These are phyloP conservation scores for Physaria fendleri DNA, from an alignment of 345 rosid species.

Conservation along the genomic window DNA sequence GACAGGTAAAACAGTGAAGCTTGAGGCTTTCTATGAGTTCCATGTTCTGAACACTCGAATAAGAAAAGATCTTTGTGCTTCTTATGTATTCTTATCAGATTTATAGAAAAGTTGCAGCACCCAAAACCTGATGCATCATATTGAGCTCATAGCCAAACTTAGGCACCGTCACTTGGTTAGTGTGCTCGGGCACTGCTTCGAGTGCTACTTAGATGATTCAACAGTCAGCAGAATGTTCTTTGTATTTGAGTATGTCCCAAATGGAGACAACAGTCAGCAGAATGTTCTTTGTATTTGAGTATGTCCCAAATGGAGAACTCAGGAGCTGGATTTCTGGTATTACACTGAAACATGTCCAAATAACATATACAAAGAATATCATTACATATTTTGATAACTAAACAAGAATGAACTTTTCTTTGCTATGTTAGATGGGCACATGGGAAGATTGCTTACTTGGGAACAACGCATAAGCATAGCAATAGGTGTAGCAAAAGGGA, in stretches of 20 bases:
- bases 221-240: conserved; percentile 90
- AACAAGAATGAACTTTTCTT: background rate
- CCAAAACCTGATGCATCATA: conserved; percentile 69
- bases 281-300: conserved; percentile 80
- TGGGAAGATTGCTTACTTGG: conserved; percentile 53
- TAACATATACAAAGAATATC: background rate
- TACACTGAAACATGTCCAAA: background rate
- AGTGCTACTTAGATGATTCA: conserved; percentile 87
- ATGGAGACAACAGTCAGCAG: conserved; percentile 92
- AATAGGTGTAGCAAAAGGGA: conserved; percentile 83
- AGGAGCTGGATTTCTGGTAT: conserved; percentile 91
- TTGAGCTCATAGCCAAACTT: conserved; percentile 78
- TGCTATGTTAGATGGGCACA: conserved; percentile 40
- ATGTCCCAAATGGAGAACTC: conserved; percentile 77
- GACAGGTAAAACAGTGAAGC: conserved; percentile 49
- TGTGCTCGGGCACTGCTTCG: conserved; percentile 89
- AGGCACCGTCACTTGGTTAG: conserved; percentile 87
- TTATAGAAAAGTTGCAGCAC: conserved; percentile 66
- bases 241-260: conserved; percentile 79
- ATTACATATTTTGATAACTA: background rate
- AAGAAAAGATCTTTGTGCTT: background rate
- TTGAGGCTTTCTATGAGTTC: background rate
- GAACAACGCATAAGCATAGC: conserved; percentile 76
- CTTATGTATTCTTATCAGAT: conserved; percentile 42
- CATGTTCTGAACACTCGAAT: background rate